Percentiles rank a stretch among this genome's conserved stretches.
Conservation (phyloP, 192 early-diverging fungal species). For the Entophlyctis helioformis region DNA sequence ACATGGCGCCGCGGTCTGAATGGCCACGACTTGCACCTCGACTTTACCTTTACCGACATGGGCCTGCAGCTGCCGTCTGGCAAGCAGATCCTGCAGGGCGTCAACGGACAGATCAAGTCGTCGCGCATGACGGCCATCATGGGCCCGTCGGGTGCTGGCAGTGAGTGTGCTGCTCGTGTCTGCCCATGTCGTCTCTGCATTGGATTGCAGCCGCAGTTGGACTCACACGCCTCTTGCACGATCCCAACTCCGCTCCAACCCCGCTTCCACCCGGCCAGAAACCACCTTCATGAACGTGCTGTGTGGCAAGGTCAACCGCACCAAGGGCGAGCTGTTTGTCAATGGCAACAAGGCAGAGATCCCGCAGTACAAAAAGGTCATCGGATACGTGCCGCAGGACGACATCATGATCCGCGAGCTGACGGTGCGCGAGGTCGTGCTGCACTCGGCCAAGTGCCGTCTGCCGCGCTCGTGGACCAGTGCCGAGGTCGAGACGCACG, state of each 20-base stretch:
- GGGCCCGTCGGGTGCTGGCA: constrained; percentile 83
- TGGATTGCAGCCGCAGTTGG: no score
- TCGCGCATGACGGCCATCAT: constrained; percentile 78
- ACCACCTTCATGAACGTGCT: constrained; percentile 34
- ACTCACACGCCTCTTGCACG: no score
- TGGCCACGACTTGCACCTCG: constrained; percentile 12
- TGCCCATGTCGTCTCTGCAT: no score
- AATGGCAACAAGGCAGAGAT: constrained; percentile 17
- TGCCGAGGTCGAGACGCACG: constrained; percentile 3
- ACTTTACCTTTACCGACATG: constrained; percentile 27
- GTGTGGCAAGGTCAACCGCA: constrained; percentile 16
- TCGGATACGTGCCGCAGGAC: constrained; percentile 33
- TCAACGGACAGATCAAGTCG: constrained; percentile 60
- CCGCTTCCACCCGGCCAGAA: no score
- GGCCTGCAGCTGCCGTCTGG: constrained; percentile 26
- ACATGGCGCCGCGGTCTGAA: constrained; percentile 9
- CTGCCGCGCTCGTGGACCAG: constrained; percentile 12
- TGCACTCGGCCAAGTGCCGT: constrained; percentile 22
- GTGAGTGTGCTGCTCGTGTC: no score
- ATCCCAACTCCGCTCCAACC: no score
- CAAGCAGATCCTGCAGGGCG: constrained; percentile 49
- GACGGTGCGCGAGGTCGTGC: constrained; percentile 47
- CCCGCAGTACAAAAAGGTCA: constrained; percentile 15
- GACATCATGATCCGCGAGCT: constrained; percentile 30
- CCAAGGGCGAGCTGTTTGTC: constrained; percentile 16